Base-by-base conservation (phyloP, 2,329 filamentous ascomycete genomes). In the Claviceps maximensis region DNA sequence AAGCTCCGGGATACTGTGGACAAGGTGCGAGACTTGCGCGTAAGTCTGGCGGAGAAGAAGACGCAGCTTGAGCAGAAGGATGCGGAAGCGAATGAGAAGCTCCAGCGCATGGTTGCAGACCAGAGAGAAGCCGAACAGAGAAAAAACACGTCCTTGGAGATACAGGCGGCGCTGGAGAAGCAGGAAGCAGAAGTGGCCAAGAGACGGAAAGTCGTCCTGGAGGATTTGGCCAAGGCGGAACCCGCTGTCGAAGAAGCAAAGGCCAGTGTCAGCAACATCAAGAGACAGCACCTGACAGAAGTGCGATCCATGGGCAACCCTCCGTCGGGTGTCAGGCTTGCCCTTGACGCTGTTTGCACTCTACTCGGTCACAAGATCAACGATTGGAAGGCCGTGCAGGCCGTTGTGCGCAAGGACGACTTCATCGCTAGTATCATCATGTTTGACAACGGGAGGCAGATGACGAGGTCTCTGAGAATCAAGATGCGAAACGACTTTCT, bases 381-480 rank as follows among this genome's bases (percentile, higher is more conserved):
- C 54, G 88, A 87, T 65, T 98, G 93, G 93, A 95, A 90, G 73
- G 83, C 82, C 13, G 89, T 97, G 55, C 87, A 94, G 67, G 84
- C 79, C 51, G 86, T 97, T 57, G 83, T 98, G 55, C 87, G 91
- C 62, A 82, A 83, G 54, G 93, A 97, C 63, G 91, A 97, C 65
- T 98, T 98, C 70, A 97, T 98, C 69, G 87, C 89, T 49, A 96
- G 88, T 70, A 98, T 98, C 63, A 87, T 97, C 68, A 89, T 89
- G 67, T 98, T 96, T 65, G 87, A 96, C 74, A 98, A 96, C 63
- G 90, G 93, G 69, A 84, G 77, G 66, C 86, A 93, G 68, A 97
- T 98, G 91, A 98, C 91, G 17, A 85, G 82, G 62, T 71, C 74
- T 27, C 77, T 93, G 59, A 80, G 93, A 49, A 75, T 81, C 60